Conservation (phyloP, 2,329 filamentous ascomycete genomes). For the Chaetomium sp. region DNA sequence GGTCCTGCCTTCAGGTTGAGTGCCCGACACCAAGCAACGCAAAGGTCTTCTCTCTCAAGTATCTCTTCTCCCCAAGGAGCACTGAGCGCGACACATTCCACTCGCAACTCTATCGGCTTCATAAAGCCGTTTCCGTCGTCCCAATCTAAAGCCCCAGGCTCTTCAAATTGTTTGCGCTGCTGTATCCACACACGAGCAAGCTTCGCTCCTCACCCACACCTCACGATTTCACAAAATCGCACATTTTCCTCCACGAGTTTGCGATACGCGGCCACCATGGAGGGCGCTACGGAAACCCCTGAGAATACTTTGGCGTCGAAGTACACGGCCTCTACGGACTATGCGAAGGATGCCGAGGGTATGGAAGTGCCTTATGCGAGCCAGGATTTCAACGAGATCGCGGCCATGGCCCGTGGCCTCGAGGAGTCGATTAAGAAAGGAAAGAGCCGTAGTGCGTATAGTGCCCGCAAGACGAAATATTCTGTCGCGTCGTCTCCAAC, state of each 20-base stretch:
- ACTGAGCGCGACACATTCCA: not conserved
- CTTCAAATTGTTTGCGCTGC: not conserved
- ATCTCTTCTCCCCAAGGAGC: too few relatives aligned
- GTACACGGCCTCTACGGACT: slow-evolving; percentile 24
- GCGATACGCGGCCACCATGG: slow-evolving; percentile 15
- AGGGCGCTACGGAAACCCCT: slow-evolving; percentile 6
- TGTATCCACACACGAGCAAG: slow-evolving; percentile 13
- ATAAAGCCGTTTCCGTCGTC: not conserved
- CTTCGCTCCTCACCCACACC: slow-evolving; percentile 8
- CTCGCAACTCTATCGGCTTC: not conserved
- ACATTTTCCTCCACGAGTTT: slow-evolving; percentile 7
- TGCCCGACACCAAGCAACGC: not conserved
- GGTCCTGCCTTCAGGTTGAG: not conserved
- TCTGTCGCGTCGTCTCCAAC: slow-evolving; percentile 55
- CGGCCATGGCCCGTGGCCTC: slow-evolving; percentile 58
- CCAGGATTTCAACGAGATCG: slow-evolving; percentile 65
- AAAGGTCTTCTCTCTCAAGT: not conserved
- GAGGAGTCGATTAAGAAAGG: slow-evolving; percentile 46
- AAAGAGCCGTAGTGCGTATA: slow-evolving; percentile 54
- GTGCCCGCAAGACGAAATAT: slow-evolving; percentile 76
- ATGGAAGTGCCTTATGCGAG: slow-evolving; percentile 53
- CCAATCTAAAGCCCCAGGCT: not conserved
- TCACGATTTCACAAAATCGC: slow-evolving; percentile 4
- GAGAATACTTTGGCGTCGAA: slow-evolving; percentile 12
- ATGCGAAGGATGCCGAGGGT: slow-evolving; percentile 27